Evolutionary conservation across 495 filamentous ascomycete species (phyloP).

Genomic region (Lasiosphaeria ovina): DNA sequence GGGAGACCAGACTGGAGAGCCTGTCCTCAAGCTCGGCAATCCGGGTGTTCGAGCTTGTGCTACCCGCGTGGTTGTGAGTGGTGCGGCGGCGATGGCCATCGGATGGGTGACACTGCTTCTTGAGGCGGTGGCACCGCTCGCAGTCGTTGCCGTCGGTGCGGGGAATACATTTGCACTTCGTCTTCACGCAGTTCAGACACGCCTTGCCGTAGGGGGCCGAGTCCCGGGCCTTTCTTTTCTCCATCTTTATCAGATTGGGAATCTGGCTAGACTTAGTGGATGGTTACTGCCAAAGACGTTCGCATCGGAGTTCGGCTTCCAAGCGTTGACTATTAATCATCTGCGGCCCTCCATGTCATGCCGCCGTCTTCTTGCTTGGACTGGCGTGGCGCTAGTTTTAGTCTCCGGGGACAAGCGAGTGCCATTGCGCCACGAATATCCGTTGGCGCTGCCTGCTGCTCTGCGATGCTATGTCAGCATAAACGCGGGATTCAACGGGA

Average conservation of each 20-base stretch:
- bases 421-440: too few relatives aligned
- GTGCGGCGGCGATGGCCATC: slow-evolving; percentile 38
- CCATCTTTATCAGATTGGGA: background rate
- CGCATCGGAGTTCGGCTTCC: too few relatives aligned
- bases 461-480: too few relatives aligned
- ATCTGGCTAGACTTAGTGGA: background rate
- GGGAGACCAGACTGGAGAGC: slow-evolving; percentile 49
- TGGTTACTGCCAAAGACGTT: too few relatives aligned
- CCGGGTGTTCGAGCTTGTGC: slow-evolving; percentile 22
- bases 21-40: slow-evolving; percentile 51
- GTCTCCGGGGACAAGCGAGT: too few relatives aligned
- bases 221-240: background rate
- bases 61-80: slow-evolving; percentile 15
- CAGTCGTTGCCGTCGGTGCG: slow-evolving; percentile 34
- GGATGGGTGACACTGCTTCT: slow-evolving; percentile 38
- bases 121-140: slow-evolving; percentile 37
- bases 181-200: slow-evolving; percentile 44
- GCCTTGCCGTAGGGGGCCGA: slow-evolving; percentile 38
- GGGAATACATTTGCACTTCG: slow-evolving; percentile 47
- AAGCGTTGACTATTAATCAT: too few relatives aligned
- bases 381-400: too few relatives aligned
- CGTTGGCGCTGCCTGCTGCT: too few relatives aligned
- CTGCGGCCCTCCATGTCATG: too few relatives aligned
- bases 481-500: too few relatives aligned
- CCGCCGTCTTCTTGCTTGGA: too few relatives aligned